phyloP scores from a whole-genome alignment of 768 basidiomycete species.

The Tephrocybe sp. region DNA sequence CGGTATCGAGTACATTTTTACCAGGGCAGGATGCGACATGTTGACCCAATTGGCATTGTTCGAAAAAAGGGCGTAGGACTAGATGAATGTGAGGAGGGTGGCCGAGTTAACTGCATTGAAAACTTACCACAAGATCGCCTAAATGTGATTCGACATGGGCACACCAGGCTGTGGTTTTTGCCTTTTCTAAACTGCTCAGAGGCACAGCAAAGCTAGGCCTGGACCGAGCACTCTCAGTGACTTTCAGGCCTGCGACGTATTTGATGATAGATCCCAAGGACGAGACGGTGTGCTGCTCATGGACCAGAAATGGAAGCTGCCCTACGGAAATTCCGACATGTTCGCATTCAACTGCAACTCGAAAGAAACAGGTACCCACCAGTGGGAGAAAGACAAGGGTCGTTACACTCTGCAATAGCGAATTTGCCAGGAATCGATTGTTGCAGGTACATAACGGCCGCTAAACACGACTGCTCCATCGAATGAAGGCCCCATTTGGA shows the following conservation, averaged over 20 bases:
- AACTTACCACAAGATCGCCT: constrained; percentile 69
- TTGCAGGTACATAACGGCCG: constrained; percentile 67
- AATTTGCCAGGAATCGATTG: constrained; percentile 68
- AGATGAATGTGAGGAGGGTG: not conserved
- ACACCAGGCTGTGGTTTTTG: constrained; percentile 58
- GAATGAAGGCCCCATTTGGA: constrained; percentile 62
- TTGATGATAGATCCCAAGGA: constrained; percentile 61
- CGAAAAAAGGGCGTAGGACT: constrained; percentile 68
- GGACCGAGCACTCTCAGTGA: constrained; percentile 21
- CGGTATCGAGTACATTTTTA: constrained; percentile 57
- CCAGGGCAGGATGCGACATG: constrained; percentile 53
- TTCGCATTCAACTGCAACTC: not conserved
- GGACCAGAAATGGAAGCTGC: constrained; percentile 67
- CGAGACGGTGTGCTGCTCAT: constrained; percentile 49
- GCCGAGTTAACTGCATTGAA: too few species aligned
- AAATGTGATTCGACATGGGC: constrained; percentile 64
- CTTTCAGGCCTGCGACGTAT: constrained; percentile 55
- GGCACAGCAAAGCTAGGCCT: constrained; percentile 45
- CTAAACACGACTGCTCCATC: constrained; percentile 62
- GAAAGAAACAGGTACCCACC: constrained; percentile 44
- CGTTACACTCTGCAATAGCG: constrained; percentile 54
- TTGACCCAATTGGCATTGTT: constrained; percentile 58
- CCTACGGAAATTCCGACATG: constrained; percentile 36
- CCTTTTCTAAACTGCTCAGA: constrained; percentile 43
- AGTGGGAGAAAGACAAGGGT: constrained; percentile 71